A percentile compares a stretch with the other conserved stretches of the same genome.
Conservation (phyloP, 805 yeast genomes). For the Candida dendrica region DNA sequence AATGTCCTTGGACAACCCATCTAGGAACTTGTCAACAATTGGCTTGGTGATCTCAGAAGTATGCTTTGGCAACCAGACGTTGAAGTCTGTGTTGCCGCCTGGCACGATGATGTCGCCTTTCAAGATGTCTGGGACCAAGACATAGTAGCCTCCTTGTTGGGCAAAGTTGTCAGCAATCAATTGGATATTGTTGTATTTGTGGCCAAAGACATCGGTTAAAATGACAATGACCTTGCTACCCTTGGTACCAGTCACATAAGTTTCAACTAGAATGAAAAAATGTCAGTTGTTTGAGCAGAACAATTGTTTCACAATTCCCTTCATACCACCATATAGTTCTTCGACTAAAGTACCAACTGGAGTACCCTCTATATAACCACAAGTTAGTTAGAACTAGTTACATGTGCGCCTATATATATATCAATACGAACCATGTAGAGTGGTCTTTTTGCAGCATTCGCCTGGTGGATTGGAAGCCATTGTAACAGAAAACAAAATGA, state of each 20-base stretch:
- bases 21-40: conserved; percentile 41
- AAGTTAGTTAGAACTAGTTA: too few species aligned
- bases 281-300: too few species aligned
- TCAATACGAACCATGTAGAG: conserved; percentile 28
- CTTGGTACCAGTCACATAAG: conserved; percentile 42
- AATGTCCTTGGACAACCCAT: conserved; percentile 33
- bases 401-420: too few species aligned
- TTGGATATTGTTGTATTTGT: conserved; percentile 45
- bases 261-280: too few species aligned
- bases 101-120: conserved; percentile 36
- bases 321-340: conserved; percentile 34
- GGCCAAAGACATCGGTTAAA: conserved; percentile 66
- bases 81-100: conserved; percentile 17
- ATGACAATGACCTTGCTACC: conserved; percentile 48
- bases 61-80: conserved; percentile 51
- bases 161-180: conserved; percentile 66
- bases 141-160: conserved; percentile 56
- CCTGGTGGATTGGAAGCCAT: conserved; percentile 50
- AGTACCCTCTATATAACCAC: conserved; percentile 34
- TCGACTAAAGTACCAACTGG: conserved; percentile 35
- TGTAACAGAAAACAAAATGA: too few species aligned
- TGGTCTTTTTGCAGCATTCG: conserved; percentile 37
- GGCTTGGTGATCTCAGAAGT: conserved; percentile 38
- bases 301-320: too few species aligned
- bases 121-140: conserved; percentile 71